Base-by-base conservation (phyloP, 768 basidiomycete genomes). In the Suillus hirtellus region DNA sequence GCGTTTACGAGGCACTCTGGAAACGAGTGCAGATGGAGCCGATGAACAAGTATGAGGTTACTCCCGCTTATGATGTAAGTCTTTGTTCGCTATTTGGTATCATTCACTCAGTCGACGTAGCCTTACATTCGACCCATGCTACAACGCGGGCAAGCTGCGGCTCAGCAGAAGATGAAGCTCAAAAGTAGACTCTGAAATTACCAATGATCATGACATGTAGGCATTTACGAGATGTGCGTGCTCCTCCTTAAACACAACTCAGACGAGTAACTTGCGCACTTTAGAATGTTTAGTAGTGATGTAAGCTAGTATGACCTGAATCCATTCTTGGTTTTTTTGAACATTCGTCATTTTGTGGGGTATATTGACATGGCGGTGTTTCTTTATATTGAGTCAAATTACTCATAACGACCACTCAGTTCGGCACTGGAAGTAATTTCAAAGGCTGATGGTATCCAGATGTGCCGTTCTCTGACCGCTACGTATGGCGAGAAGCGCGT, bases 1-100 rank as follows among this genome's bases (percentile, higher is more conserved):
- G 78, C 14, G 89, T 86, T 15, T 92, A 92, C 61, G 84, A 92
- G 60, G 79, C 82, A n/a, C 71, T 92, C 12, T 88, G 87, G 84
- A 75, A 81, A 37, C 75, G 82, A 11, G 87, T 80, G 6, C 82
- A 87, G 67, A 69, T 70, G 3, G 87, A 89, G 62, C 89, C 89
- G 0, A 70, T 90, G 54, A 90, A 90, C 69, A 71, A 75, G 63
- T 75, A 72, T 0, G 81, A 83, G 40, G 77, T 84, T 8, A 75
- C 84, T 2, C 77, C 76, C n/a, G 87, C 82, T 27, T 89, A 90
- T 68, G 76, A 82, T 76, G 86, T 86, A 50, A 59, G 65, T 60
- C n/a, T 54, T 5, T 19, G 15, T 47, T 38, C 21, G 27, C 31
- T 14, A 40, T 24, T 49, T 58, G 40, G 34, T 50, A 37, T 52